Evolutionary conservation across 2,329 filamentous ascomycete genomes (phyloP), one percentile per base, ranked within the genome.

Genomic region (Diaporthe helianthi): DNA sequence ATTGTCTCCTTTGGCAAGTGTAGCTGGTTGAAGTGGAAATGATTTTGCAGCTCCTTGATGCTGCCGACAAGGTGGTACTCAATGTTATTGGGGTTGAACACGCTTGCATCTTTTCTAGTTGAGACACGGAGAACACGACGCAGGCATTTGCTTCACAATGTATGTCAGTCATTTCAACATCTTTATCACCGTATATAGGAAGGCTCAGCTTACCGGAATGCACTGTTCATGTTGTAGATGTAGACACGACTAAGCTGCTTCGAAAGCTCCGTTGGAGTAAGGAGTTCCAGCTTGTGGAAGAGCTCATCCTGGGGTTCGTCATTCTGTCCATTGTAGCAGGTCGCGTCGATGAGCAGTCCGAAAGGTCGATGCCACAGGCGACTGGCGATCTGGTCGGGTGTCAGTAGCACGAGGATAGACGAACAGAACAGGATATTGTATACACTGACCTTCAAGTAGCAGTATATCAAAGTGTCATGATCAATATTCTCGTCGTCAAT

Each of bases 151-250:
- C 85, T 85, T 19, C 44, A 49, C 7, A 26, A 7, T 15, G 44
- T 19, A 7, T 15, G 44, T 19, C 6, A 52, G 44, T 29, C 26
- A 13, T 24, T 17, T 53, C 12, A 67, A 51, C 22, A 3, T 46
- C 47, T 2, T 64, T 4, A 22, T 13, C 61, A 46, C 66, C 44
- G 13, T 17, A 2, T 10, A 17, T 10, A 49, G 41, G 17, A 47
- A 46, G 10, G 9, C 36, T 38, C 4, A 22, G 65, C 81, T 71
- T 79, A 87, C 85, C 87, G 85, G 77, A 90, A 91, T 13, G 88
- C 86, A 74, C 87, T 91, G 74, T 92, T 92, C 89, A 92, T 92
- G 75, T 92, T 92, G 78, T 92, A 92, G 19, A 92, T 83, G 72
- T 92, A 92, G 49, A 91, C 83, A 46, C 89, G 83, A 1, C 85